Evolutionary conservation across 805 yeast species (phyloP).

Genomic region (Metschnikowia colocasiae): DNA sequence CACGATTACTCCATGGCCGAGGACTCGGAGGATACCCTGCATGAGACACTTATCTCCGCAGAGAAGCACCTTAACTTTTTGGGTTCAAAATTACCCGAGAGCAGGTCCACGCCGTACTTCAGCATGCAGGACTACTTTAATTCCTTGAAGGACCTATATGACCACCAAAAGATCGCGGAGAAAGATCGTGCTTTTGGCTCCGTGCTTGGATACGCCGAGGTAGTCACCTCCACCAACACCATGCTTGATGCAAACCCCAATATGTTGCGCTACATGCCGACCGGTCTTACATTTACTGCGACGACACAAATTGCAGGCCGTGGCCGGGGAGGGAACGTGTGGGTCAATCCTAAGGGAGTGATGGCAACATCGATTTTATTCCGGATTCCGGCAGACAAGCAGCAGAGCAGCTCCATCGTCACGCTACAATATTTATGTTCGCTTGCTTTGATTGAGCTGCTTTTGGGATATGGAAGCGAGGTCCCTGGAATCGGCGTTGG

Average conservation of each 20-base stretch:
- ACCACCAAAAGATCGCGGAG: slow-evolving; percentile 20
- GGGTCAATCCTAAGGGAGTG: slow-evolving; percentile 95
- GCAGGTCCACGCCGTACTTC: slow-evolving; percentile 67
- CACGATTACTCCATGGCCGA: slow-evolving; percentile 12
- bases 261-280: slow-evolving; percentile 57
- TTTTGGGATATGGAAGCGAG: slow-evolving; percentile 51
- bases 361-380: slow-evolving; percentile 74
- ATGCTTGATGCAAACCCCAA: slow-evolving; percentile 70
- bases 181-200: slow-evolving; percentile 51
- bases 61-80: slow-evolving; percentile 52
- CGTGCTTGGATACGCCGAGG: slow-evolving; percentile 73
- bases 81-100: slow-evolving; percentile 44
- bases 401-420: slow-evolving; percentile 56
- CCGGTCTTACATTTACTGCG: slow-evolving; percentile 68
- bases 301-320: slow-evolving; percentile 85
- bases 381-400: slow-evolving; percentile 47
- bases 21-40: slow-evolving; percentile 14
- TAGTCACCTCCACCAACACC: slow-evolving; percentile 81
- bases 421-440: slow-evolving; percentile 84
- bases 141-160: slow-evolving; percentile 34
- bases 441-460: slow-evolving; percentile 77
- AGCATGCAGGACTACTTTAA: slow-evolving; percentile 55
- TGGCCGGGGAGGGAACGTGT: slow-evolving; percentile 91
- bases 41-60: slow-evolving; percentile 24
- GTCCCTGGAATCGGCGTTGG: slow-evolving; percentile 43